phyloP scores from a whole-genome alignment of 179 eudicot genomes.

The Spinacia oleracea region DNA sequence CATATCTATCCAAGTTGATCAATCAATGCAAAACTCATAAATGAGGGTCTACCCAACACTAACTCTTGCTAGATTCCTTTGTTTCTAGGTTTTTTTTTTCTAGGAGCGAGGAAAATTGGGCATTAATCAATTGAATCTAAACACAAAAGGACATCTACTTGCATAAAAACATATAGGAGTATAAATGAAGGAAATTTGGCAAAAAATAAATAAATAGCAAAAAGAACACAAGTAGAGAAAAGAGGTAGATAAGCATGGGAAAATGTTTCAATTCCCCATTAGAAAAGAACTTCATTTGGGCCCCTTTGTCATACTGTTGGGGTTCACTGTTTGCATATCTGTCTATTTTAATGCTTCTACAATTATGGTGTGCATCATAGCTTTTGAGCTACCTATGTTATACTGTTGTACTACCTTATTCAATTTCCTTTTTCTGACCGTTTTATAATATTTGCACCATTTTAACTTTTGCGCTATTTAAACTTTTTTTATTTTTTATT shows the following conservation, averaged over 20 bases:
- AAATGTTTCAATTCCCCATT: constrained; percentile 29
- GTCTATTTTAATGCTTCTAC: constrained; percentile 20
- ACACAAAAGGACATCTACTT: background rate
- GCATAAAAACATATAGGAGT: background rate
- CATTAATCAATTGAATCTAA: background rate
- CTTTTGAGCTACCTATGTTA: constrained; percentile 15
- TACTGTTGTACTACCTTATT: background rate
- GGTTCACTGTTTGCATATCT: constrained; percentile 35
- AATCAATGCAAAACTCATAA: background rate
- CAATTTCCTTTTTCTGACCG: background rate
- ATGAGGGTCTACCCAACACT: constrained; percentile 1
- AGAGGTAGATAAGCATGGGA: constrained; percentile 40
- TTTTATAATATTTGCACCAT: too few relatives aligned
- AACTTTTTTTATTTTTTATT: too few relatives aligned
- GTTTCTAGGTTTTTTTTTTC: background rate
- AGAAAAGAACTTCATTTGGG: constrained; percentile 20
- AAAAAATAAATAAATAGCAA: constrained; percentile 8
- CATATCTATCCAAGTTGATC: background rate
- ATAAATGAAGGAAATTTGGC: background rate
- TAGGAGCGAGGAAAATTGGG: background rate
- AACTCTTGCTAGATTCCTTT: background rate
- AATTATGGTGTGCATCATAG: constrained; percentile 35
- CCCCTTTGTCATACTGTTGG: constrained; percentile 53
- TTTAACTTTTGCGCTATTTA: too few relatives aligned
- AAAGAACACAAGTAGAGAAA: background rate